Percentiles rank a stretch among this genome's conserved stretches.
Conservation (phyloP, 1,284 basidiomycete genomes). For the Ganoderma sinense region DNA sequence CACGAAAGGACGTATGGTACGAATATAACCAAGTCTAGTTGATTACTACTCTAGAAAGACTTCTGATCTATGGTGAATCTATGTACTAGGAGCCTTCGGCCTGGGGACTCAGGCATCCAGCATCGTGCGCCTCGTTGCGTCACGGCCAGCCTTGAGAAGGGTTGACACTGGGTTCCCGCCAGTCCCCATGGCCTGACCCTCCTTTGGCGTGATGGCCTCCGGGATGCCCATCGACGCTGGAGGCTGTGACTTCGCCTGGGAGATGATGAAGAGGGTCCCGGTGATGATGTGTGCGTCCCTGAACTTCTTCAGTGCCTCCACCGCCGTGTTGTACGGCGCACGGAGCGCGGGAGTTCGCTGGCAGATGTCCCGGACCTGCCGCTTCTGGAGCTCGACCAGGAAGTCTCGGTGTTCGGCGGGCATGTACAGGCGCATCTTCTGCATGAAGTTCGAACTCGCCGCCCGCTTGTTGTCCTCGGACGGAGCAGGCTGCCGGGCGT, state of each 20-base stretch:
- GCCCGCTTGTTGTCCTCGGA: slow-evolving; percentile 64
- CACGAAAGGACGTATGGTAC: not conserved
- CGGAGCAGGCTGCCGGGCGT: slow-evolving; percentile 74
- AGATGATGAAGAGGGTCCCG: slow-evolving; percentile 87
- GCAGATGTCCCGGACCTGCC: slow-evolving; percentile 66
- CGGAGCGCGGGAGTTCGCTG: slow-evolving; percentile 61
- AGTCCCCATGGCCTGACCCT: slow-evolving; percentile 74
- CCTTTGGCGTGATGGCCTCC: slow-evolving; percentile 57
- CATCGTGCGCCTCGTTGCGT: slow-evolving; percentile 81
- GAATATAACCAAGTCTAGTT: not conserved
- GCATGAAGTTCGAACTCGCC: slow-evolving; percentile 82
- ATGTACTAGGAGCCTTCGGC: slow-evolving; percentile 4
- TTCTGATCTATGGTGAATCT: slow-evolving; percentile 1
- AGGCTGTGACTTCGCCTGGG: slow-evolving; percentile 68
- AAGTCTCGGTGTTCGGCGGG: slow-evolving; percentile 79
- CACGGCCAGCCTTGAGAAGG: slow-evolving; percentile 87
- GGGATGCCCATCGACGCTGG: slow-evolving; percentile 42
- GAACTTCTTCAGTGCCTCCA: slow-evolving; percentile 82
- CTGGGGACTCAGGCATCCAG: slow-evolving; percentile 44
- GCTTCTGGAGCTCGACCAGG: slow-evolving; percentile 60
- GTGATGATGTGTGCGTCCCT: slow-evolving; percentile 91
- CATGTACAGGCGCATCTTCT: slow-evolving; percentile 84
- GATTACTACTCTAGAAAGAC: slow-evolving; percentile 11
- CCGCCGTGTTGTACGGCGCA: slow-evolving; percentile 82
- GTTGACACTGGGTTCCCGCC: slow-evolving; percentile 86